phyloP scores from a whole-genome alignment of 306 rosid genomes.

The Cicer pinnatifidum region DNA sequence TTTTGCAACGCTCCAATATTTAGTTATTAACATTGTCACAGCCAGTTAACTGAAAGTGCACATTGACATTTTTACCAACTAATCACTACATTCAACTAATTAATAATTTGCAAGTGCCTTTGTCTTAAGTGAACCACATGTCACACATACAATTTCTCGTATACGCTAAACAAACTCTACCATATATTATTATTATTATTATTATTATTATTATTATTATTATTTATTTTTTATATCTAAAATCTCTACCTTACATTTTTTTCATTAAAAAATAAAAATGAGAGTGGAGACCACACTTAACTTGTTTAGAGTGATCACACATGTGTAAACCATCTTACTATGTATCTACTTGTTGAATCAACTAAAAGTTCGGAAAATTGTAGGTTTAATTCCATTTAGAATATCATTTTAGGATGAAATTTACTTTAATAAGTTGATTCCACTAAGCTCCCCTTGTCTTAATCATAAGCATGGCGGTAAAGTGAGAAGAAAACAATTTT shows the following conservation, averaged over 20 bases:
- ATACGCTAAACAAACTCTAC: slow-evolving; percentile 11
- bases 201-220: neutral
- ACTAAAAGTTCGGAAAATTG: slow-evolving; percentile 20
- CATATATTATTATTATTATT: neutral
- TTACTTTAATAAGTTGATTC: slow-evolving; percentile 42
- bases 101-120: neutral
- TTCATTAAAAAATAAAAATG: neutral
- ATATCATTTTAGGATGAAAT: slow-evolving; percentile 14
- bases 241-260: too few species aligned
- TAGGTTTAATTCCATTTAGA: slow-evolving; percentile 22
- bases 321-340: slow-evolving; percentile 18
- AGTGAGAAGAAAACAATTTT: slow-evolving; percentile 17
- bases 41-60: slow-evolving; percentile 8
- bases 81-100: neutral
- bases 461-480: neutral
- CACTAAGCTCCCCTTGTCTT: slow-evolving; percentile 41
- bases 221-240: neutral
- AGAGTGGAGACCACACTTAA: slow-evolving; percentile 29
- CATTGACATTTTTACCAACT: neutral
- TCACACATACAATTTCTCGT: slow-evolving; percentile 16
- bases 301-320: neutral
- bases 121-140: slow-evolving; percentile 31
- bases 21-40: slow-evolving; percentile 6
- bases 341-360: slow-evolving; percentile 9
- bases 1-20: slow-evolving; percentile 38